Conservation (phyloP, 192 early-diverging fungal genomes). For the Mortierella hygrophila region DNA sequence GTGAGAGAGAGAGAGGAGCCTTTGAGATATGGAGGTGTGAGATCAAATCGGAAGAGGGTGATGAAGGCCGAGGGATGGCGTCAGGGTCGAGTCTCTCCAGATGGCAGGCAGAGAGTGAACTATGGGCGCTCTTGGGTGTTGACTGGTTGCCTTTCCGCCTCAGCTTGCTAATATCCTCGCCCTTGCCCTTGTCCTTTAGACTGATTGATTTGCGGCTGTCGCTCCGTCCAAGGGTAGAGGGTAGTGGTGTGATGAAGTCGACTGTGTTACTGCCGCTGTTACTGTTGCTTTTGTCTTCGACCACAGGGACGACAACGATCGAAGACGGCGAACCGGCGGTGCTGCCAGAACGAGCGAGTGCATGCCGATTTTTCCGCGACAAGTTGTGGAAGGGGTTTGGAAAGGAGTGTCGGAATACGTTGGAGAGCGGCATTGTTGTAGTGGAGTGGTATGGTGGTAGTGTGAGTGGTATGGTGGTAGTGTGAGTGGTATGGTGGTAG, state of each 20-base stretch:
- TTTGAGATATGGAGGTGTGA: neutral
- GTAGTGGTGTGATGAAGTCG: neutral
- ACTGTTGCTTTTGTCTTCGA: neutral
- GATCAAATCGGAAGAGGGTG: neutral
- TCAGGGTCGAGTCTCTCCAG: neutral
- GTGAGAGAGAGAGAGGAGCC: neutral
- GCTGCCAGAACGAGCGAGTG: neutral
- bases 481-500: too few species aligned
- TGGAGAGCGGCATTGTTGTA: conserved; percentile 34
- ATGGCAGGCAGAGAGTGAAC: neutral
- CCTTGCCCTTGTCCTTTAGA: neutral
- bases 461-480: conserved; percentile 15
- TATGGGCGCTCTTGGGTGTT: neutral
- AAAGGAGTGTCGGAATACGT: conserved; percentile 28
- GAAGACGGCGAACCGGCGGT: neutral
- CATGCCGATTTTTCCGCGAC: conserved; percentile 17
- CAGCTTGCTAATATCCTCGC: neutral
- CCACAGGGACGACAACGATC: neutral
- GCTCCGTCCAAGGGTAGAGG: too few species aligned
- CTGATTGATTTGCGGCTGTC: conserved; percentile 2
- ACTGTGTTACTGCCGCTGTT: neutral
- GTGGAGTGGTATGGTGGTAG: neutral
- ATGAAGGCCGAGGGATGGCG: neutral
- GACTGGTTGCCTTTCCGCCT: neutral
- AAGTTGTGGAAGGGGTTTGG: conserved; percentile 24